Evolutionary conservation across 1,284 basidiomycete genomes (phyloP).

Genomic region (Fomitopsis betulina): DNA sequence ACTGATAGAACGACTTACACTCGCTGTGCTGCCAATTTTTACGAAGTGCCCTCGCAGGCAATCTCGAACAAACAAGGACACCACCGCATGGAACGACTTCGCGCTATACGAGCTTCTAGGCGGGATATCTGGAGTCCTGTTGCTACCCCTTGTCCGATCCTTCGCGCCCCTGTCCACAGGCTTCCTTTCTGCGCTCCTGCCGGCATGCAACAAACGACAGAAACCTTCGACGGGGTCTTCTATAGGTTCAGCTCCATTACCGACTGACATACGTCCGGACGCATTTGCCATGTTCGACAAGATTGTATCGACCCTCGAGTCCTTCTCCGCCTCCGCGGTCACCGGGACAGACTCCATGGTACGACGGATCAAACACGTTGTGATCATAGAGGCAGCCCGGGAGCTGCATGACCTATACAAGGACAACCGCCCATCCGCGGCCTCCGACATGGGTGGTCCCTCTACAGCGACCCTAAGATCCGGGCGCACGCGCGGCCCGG

Average conservation of each 20-base stretch:
- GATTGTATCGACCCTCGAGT: constrained; percentile 11
- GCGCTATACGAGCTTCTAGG: constrained; percentile 19
- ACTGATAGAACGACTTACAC: constrained; percentile 17
- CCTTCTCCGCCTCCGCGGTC: constrained; percentile 3
- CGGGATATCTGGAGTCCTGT: constrained; percentile 14
- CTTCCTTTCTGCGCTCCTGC: constrained; percentile 13
- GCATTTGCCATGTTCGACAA: constrained; percentile 14
- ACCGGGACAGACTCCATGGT: neutral
- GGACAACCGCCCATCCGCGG: neutral
- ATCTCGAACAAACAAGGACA: neutral
- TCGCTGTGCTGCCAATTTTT: constrained; percentile 14
- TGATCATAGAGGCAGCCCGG: constrained; percentile 21
- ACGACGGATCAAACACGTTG: constrained; percentile 13
- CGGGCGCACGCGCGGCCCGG: constrained; percentile 6
- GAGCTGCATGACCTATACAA: constrained; percentile 20
- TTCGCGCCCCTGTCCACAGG: constrained; percentile 17
- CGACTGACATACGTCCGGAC: constrained; percentile 20
- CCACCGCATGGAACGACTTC: neutral
- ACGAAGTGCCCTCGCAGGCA: constrained; percentile 5
- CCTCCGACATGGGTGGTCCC: neutral
- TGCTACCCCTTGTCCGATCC: constrained; percentile 22
- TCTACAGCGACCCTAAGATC: neutral
- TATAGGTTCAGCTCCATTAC: neutral
- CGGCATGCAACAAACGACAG: neutral
- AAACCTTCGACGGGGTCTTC: neutral